Conservation (phyloP, 2,329 filamentous ascomycete genomes). For the Pseudopyricularia javanii region DNA sequence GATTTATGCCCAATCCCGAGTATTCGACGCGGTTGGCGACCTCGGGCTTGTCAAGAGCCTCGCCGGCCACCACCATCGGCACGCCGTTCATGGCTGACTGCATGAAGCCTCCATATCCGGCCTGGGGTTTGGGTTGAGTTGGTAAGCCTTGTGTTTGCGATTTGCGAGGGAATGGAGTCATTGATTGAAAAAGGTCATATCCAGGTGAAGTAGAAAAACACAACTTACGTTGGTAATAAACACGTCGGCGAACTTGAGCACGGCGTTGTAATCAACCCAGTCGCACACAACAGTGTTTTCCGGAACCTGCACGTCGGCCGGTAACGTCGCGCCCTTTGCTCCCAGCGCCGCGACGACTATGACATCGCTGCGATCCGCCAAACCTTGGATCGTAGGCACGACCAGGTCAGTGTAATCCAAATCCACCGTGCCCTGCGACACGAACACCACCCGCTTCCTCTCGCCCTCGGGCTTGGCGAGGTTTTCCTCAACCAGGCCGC, state of each 20-base stretch:
- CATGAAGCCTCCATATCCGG: conserved; percentile 32
- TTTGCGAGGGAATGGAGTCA: too few species aligned
- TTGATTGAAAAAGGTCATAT: not conserved
- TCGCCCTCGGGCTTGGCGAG: not conserved
- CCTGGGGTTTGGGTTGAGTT: not conserved
- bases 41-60: conserved; percentile 27
- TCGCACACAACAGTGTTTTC: conserved; percentile 29
- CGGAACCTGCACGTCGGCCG: not conserved
- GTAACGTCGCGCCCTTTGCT: not conserved
- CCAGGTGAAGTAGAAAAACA: not conserved
- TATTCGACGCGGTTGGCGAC: conserved; percentile 26
- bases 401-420: conserved; percentile 26
- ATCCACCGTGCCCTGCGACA: conserved; percentile 34
- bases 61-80: conserved; percentile 32
- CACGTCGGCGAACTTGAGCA: conserved; percentile 29
- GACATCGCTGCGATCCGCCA: conserved; percentile 24
- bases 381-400: conserved; percentile 27
- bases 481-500: conserved; percentile 34
- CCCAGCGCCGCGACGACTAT: conserved; percentile 16
- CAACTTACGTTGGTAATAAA: conserved; percentile 31
- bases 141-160: not conserved
- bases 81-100: conserved; percentile 31
- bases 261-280: conserved; percentile 33
- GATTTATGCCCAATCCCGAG: conserved; percentile 30
- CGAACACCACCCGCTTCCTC: conserved; percentile 27